Conservation (phyloP, 495 filamentous ascomycete genomes). For the Talaromyces proteolyticus region DNA sequence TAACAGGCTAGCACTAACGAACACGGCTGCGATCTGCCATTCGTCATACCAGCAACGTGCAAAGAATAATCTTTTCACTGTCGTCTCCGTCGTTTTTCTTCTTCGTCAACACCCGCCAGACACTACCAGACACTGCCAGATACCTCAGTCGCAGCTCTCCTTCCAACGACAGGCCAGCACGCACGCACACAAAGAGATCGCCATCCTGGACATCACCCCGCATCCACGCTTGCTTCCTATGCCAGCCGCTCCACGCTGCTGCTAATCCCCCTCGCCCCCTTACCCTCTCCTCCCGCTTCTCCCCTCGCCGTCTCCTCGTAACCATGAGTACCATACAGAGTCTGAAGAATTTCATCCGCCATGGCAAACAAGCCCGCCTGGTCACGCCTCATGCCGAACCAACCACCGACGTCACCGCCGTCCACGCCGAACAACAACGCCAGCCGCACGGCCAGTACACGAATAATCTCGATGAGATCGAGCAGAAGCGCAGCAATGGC, state of each 20-base stretch:
- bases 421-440: constrained; percentile 61
- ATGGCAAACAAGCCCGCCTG: constrained; percentile 89
- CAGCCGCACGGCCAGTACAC: constrained; percentile 43
- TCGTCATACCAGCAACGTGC: too few species aligned
- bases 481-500: constrained; percentile 48
- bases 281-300: background rate
- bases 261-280: background rate
- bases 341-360: constrained; percentile 96
- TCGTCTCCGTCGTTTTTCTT: too few species aligned
- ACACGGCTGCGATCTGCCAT: too few species aligned
- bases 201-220: background rate
- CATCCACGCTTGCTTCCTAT: background rate
- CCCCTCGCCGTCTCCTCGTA: constrained; percentile 1
- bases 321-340: constrained; percentile 80
- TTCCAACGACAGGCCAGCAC: too few species aligned
- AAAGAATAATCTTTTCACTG: too few species aligned
- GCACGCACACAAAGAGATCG: background rate
- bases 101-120: too few species aligned
- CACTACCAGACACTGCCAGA: too few species aligned
- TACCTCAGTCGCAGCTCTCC: too few species aligned
- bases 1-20: too few species aligned
- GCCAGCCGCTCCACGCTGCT: background rate
- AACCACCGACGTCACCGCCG: constrained; percentile 60
- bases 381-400: constrained; percentile 58
- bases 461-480: constrained; percentile 53